Evolutionary conservation across 805 yeast genomes (phyloP).

Genomic region (Dipodascus albidus): DNA sequence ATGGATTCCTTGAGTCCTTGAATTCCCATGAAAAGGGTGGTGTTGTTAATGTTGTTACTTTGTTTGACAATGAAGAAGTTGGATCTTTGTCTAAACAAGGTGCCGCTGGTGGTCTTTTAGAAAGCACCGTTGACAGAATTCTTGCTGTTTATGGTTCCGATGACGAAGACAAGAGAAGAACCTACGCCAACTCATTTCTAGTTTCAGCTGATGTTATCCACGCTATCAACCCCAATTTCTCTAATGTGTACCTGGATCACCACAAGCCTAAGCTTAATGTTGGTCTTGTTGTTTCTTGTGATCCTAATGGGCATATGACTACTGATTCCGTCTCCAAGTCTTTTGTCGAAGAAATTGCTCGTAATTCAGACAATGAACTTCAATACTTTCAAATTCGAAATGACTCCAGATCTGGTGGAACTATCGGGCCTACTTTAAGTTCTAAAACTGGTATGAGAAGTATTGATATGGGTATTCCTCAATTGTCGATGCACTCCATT

Average conservation of each 20-base stretch:
- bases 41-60: constrained; percentile 40
- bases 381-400: constrained; percentile 81
- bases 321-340: constrained; percentile 69
- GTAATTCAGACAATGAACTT: constrained; percentile 45
- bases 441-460: constrained; percentile 30
- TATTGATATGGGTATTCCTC: constrained; percentile 73
- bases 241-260: constrained; percentile 49
- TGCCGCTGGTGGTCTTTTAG: constrained; percentile 63
- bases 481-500: constrained; percentile 77
- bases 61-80: constrained; percentile 73
- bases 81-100: constrained; percentile 73
- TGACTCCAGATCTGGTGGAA: constrained; percentile 75
- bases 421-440: constrained; percentile 56
- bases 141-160: constrained; percentile 15
- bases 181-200: constrained; percentile 60
- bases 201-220: constrained; percentile 78
- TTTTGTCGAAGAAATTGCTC: constrained; percentile 56
- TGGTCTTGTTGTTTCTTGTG: constrained; percentile 58
- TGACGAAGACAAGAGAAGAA: constrained; percentile 27
- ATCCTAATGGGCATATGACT: constrained; percentile 72
- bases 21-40: constrained; percentile 22
- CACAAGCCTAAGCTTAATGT: constrained; percentile 71
- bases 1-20: constrained; percentile 42
- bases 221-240: constrained; percentile 65
- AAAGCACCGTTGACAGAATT: constrained; percentile 41